Percentiles rank a stretch among this genome's conserved stretches.
Conservation (phyloP, 129 eudicot species). For the Pseudognaphalium luteoalbum region DNA sequence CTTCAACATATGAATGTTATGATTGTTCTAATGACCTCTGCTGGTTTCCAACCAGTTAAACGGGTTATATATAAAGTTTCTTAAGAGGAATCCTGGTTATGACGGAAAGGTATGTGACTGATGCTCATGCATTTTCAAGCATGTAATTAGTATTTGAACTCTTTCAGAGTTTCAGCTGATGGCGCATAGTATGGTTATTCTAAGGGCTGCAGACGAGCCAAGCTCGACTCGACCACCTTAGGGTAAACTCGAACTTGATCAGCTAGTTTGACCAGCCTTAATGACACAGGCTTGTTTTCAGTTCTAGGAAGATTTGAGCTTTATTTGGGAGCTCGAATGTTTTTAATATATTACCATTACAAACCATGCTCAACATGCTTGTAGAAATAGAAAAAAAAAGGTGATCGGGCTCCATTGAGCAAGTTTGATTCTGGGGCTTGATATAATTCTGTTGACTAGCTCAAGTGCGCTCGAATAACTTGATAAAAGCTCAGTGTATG, state of each 20-base stretch:
- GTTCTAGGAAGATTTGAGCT: not conserved
- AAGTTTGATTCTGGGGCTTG: not conserved
- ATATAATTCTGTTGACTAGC: not conserved
- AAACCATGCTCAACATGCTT: not conserved
- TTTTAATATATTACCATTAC: too few species aligned
- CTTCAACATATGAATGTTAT: not conserved
- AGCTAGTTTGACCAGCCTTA: not conserved
- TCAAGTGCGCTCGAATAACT: too few species aligned
- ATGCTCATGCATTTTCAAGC: not conserved
- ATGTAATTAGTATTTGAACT: not conserved
- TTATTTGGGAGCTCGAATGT: not conserved
- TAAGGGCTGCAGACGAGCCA: not conserved
- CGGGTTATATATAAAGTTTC: conserved; percentile 77
- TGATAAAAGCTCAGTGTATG: too few species aligned
- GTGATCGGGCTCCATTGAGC: not conserved
- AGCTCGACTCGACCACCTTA: not conserved
- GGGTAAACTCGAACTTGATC: not conserved
- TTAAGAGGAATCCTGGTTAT: conserved; percentile 93
- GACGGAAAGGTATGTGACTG: conserved; percentile 77
- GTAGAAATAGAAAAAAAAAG: not conserved
- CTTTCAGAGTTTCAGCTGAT: not conserved
- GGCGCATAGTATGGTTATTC: not conserved
- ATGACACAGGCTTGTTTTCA: not conserved
- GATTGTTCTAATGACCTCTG: not conserved
- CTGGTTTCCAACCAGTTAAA: conserved; percentile 95